These are phyloP conservation scores for Naumovozyma dairenensis DNA, from an alignment of 805 yeast species.

Conservation along the genomic window DNA sequence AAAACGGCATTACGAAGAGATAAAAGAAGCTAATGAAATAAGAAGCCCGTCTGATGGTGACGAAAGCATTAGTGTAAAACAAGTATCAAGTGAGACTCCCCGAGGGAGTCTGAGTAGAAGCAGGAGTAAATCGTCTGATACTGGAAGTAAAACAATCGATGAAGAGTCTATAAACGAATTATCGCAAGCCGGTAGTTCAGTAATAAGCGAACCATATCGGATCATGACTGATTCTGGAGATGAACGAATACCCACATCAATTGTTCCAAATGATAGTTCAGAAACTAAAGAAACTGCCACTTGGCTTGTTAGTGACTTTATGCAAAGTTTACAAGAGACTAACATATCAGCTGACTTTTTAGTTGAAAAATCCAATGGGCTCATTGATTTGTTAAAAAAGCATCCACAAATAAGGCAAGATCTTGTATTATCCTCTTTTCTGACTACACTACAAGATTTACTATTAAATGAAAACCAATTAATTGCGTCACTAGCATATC, in stretches of 20 bases:
- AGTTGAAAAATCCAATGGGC: conserved; percentile 52
- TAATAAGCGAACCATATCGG: background rate
- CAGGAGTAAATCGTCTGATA: background rate
- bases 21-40: conserved; percentile 5
- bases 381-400: conserved; percentile 45
- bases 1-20: conserved; percentile 18
- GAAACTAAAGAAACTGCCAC: conserved; percentile 23
- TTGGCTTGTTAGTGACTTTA: conserved; percentile 29
- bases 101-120: no score
- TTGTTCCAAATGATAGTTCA: background rate
- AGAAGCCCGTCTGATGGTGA: conserved; percentile 1
- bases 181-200: background rate
- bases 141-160: background rate
- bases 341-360: conserved; percentile 18
- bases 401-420: conserved; percentile 57
- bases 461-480: conserved; percentile 47
- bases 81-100: conserved; percentile 1
- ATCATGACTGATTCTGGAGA: no score
- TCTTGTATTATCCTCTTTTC: conserved; percentile 46
- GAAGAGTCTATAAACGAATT: background rate
- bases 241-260: no score
- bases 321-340: conserved; percentile 27
- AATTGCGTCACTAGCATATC: conserved; percentile 65
- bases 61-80: background rate
- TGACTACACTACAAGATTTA: conserved; percentile 50